Evolutionary conservation across 2,329 filamentous ascomycete species (phyloP).

Genomic region (Alternaria consortialis): DNA sequence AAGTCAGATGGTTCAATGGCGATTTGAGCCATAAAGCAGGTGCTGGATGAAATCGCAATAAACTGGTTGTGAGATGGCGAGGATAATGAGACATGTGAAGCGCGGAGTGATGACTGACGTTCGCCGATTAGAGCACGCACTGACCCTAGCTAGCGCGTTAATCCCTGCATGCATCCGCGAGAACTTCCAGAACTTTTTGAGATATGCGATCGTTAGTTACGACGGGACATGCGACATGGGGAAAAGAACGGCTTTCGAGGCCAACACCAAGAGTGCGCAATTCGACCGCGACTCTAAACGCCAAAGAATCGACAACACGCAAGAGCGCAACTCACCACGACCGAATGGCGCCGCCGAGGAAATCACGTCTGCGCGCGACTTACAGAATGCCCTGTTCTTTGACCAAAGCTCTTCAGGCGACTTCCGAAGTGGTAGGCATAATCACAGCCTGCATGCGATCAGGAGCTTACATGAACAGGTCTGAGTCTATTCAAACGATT

Average conservation of each 20-base stretch:
- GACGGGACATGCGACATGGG: slow-evolving; percentile 31
- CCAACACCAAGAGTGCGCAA: slow-evolving; percentile 32
- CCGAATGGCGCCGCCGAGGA: slow-evolving; percentile 36
- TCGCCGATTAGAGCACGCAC: slow-evolving; percentile 8
- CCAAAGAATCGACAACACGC: slow-evolving; percentile 37
- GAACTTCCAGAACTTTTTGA: slow-evolving; percentile 32
- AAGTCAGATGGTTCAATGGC: background rate
- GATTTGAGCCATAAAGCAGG: background rate
- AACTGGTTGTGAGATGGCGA: background rate
- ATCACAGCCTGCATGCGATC: background rate
- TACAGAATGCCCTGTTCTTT: slow-evolving; percentile 50
- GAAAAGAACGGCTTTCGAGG: slow-evolving; percentile 47
- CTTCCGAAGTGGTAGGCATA: slow-evolving; percentile 41
- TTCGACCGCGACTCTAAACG: slow-evolving; percentile 42
- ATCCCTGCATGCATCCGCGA: slow-evolving; percentile 28
- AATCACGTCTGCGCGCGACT: slow-evolving; percentile 45
- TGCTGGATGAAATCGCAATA: background rate
- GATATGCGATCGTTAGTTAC: slow-evolving; percentile 15
- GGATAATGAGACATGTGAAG: slow-evolving; percentile 1
- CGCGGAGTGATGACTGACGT: slow-evolving; percentile 11
- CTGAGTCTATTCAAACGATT: slow-evolving; percentile 75
- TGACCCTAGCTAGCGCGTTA: slow-evolving; percentile 13
- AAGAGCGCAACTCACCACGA: slow-evolving; percentile 38
- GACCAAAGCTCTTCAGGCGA: slow-evolving; percentile 45
- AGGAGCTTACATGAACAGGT: slow-evolving; percentile 55